Base-by-base conservation (phyloP, 73 alveolate genomes). In the Tetrahymena thermophila region DNA sequence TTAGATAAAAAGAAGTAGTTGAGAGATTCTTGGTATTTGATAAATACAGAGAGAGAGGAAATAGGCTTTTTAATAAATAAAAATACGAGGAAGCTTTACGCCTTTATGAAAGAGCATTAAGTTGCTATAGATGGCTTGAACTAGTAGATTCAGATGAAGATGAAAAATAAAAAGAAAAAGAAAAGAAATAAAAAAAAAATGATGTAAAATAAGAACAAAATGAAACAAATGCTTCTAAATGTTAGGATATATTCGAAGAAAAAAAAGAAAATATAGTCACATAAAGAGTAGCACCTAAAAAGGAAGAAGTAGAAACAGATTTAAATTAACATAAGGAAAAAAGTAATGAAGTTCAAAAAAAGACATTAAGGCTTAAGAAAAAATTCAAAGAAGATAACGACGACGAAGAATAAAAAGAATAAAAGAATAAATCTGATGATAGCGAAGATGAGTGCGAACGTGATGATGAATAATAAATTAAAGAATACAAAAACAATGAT, bases 31-130 rank as follows among this genome's bases (percentile, higher is more conserved):
- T 95, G 71, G 97, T 95, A 14, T 95, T 43, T 55, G 97, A 95
- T 85, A 95, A 95, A 44, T 95, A 85, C 56, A 95, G 97, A 95
- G 97, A 95, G 35, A 95, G 94, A 28, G 97, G 97, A 85, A 95
- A 95, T 89, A 95, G 94, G 35, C 85, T 85, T 40, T 42, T 95
- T 19, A 28, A 85, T 35, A 95, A 95, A 50, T 23, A 85, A 89
- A 56, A 95, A 44, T 95, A 50, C 40, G 95, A 85, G 50, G 97
- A 95, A 34, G 97, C 97, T 25, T 56, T 95, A 34, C 71, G 83
- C 38, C 84, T 85, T 21, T 95, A 95, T 95, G 97, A 95, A 95
- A 95, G 97, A 95, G 97, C 97, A 10, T 35, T 95, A 16, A 94
- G 97, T 23, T 95, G 97, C 43, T 95, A 85, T 93, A 89, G 97